A percentile compares a stretch with the other conserved stretches of the same genome.
Evolutionary conservation across 2,329 filamentous ascomycete genomes (phyloP).

Genomic region (Trichoderma semiorbis): DNA sequence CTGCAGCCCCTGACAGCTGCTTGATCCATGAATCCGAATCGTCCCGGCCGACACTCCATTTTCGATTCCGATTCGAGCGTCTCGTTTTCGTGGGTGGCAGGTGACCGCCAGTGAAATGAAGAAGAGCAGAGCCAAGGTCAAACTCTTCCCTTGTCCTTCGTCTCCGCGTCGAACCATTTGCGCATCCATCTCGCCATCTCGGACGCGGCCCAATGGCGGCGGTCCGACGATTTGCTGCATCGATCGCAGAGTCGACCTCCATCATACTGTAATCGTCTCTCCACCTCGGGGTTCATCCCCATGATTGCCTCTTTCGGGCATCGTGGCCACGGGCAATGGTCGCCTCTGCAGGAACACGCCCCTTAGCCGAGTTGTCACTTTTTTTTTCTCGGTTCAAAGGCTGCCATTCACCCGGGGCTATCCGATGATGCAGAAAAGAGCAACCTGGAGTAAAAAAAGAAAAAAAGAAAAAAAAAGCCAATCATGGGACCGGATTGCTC

Average conservation of each 20-base stretch:
- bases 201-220: neutral
- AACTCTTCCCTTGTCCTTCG: neutral
- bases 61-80: constrained; percentile 17
- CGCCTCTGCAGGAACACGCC: constrained; percentile 13
- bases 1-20: neutral
- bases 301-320: constrained; percentile 14
- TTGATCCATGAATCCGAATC: constrained; percentile 16
- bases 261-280: neutral
- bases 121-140: neutral
- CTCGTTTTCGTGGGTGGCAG: constrained; percentile 16
- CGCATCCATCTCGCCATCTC: neutral
- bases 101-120: constrained; percentile 8
- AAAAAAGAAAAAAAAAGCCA: neutral
- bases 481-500: constrained; percentile 10
- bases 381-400: neutral
- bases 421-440: neutral
- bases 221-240: neutral
- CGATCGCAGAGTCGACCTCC: neutral
- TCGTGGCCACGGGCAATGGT: neutral
- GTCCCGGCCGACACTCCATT: constrained; percentile 13
- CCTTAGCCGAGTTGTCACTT: neutral
- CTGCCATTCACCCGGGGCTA: neutral
- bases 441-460: too few species aligned
- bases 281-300: neutral
- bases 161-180: neutral